Base-by-base conservation (phyloP, 2,329 filamentous ascomycete species). In the Teratosphaeria viscida region DNA sequence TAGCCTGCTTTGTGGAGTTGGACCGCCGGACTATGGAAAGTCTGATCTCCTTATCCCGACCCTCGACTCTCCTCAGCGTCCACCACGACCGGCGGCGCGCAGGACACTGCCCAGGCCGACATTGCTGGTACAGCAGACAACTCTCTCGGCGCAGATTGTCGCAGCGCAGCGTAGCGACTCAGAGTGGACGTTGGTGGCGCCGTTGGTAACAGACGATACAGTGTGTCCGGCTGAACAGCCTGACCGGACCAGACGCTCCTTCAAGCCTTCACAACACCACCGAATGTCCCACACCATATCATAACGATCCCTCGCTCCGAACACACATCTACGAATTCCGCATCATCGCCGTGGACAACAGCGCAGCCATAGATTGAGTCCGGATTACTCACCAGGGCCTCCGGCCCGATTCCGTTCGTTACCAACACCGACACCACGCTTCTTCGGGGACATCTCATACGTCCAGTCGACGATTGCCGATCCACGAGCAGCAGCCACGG, bases 321-420 rank as follows among this genome's bases (percentile, higher is more conserved):
- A 4, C 43, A 49, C 26, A 19, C 23, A 49, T 11, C 16, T n/a
- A 49, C 16, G 16, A 49, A 49, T 49, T 23, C 3, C 16, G 7
- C 19, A n/a, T 19, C 23, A 19, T 49, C 43, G 19, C 10, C n/a
- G 43, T 7, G 43, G 43, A 49, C 43, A 23, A 39, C 19, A 49
- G 43, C n/a, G 37, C 11, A 43, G 12, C 16, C 37, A 43, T 43
- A 43, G 12, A 14, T 14, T n/a, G 43, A 49, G 43, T 23, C 43
- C 8, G 16, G 16, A n/a, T 49, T 26, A 49, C 16, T 23, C 16
- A n/a, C 43, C 5, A 49, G 43, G 43, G 43, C 19, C 43, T 49
- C 43, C n/a, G 43, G 43, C 66, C 67, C 65, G 62, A 65, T 67
- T 70, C 64, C 68, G 64, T 59, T 70, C 68, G 67, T 67, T 70